Evolutionary conservation across 2,329 filamentous ascomycete genomes (phyloP).

Genomic region (Sporothrix luriei): DNA sequence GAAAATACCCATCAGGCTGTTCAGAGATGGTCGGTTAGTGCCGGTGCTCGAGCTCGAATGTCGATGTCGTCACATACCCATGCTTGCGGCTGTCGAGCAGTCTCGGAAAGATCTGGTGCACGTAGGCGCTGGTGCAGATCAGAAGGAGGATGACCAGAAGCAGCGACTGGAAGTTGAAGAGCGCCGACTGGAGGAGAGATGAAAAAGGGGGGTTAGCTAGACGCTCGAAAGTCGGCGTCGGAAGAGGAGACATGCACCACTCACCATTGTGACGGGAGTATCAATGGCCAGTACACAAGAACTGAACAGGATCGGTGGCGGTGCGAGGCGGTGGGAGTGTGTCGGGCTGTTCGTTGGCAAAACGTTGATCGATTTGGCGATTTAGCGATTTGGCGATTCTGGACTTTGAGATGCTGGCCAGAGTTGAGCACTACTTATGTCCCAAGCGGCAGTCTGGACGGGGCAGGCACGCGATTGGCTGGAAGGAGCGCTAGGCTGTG

Average conservation of each 20-base stretch:
- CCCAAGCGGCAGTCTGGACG: conserved; percentile 1
- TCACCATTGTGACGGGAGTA: conserved; percentile 16
- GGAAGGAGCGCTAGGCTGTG: conserved; percentile 1
- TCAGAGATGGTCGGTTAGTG: neutral
- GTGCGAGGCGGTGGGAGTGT: neutral
- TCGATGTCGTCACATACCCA: conserved; percentile 47
- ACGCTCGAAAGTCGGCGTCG: neutral
- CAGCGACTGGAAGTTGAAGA: conserved; percentile 98
- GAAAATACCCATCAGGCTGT: conserved; percentile 78
- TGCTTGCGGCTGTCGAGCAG: conserved; percentile 93
- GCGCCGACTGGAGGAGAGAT: conserved; percentile 71
- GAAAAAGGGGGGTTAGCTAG: neutral
- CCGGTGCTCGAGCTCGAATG: neutral
- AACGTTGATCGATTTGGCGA: conserved; percentile 1
- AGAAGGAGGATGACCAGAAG: conserved; percentile 91
- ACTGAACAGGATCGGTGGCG: neutral
- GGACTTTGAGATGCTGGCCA: conserved; percentile 8
- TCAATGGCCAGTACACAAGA: neutral
- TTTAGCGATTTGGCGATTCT: conserved; percentile 1
- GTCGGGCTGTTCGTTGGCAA: neutral
- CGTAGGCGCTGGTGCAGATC: conserved; percentile 94
- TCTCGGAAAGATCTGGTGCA: conserved; percentile 84
- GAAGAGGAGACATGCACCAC: neutral
- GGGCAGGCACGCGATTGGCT: conserved; percentile 18
- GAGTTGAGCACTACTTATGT: conserved; percentile 13